Conservation (phyloP, 2,329 filamentous ascomycete genomes). For the Teratosphaeria destructans region DNA sequence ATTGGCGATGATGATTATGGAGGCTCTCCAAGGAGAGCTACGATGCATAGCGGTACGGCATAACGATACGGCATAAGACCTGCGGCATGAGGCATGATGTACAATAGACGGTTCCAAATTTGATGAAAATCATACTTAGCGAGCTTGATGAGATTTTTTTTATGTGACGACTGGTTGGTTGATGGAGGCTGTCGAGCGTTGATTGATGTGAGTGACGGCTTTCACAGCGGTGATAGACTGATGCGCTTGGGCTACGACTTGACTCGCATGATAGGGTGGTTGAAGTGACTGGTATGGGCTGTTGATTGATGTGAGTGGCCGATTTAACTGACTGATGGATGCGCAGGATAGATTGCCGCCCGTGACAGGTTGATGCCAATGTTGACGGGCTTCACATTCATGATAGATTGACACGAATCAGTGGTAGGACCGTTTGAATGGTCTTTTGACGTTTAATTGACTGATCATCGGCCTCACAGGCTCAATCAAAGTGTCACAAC, state of each 20-base stretch:
- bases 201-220: neutral
- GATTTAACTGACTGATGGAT: no score
- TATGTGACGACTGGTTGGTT: neutral
- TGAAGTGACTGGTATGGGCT: no score
- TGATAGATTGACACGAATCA: no score
- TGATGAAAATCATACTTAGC: neutral
- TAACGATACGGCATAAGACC: neutral
- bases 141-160: neutral
- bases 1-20: neutral
- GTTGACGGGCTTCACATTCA: neutral
- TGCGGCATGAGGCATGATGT: neutral
- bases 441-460: neutral
- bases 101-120: neutral
- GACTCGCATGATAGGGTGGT: no score
- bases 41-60: neutral
- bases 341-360: neutral
- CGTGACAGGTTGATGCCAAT: neutral
- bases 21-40: neutral
- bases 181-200: neutral
- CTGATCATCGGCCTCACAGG: no score
- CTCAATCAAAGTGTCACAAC: no score
- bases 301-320: no score
- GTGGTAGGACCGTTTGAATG: neutral
- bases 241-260: neutral
- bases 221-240: neutral